These are phyloP conservation scores for Populus hybrid DNA, from an alignment of 441 rosid species.

Conservation along the genomic window DNA sequence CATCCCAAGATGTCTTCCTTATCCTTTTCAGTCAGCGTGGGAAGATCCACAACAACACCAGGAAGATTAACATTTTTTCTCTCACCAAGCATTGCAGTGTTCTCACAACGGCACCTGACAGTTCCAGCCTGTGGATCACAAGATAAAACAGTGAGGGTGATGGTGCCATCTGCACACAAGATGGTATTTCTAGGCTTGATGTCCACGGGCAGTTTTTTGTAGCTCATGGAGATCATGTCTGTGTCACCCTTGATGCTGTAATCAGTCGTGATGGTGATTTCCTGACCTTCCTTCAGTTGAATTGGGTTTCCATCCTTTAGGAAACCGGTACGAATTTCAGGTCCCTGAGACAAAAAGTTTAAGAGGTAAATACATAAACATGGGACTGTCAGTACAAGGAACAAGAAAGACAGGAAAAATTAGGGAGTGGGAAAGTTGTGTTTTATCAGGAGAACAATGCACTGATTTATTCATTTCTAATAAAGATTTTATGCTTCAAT, in stretches of 20 bases:
- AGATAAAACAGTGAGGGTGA: conserved; percentile 58
- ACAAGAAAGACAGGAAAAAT: neutral
- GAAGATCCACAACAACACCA: conserved; percentile 86
- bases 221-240: conserved; percentile 78
- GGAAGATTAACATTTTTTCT: conserved; percentile 88
- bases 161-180: conserved; percentile 86
- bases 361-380: neutral
- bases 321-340: conserved; percentile 93
- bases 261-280: conserved; percentile 71
- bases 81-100: conserved; percentile 79
- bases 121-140: conserved; percentile 67
- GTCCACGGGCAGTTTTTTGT: conserved; percentile 72
- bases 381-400: neutral
- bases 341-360: conserved; percentile 48
- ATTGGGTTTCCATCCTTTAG: conserved; percentile 72
- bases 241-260: conserved; percentile 65
- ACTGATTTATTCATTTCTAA: neutral
- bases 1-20: conserved; percentile 78
- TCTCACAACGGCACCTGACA: conserved; percentile 82
- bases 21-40: conserved; percentile 81
- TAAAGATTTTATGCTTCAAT: neutral
- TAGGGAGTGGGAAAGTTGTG: neutral
- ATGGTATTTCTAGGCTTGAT: conserved; percentile 69
- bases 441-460: neutral
- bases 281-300: conserved; percentile 83